Evolutionary conservation across 1,284 basidiomycete species (phyloP).

Genomic region (Ustilago shanxiensis): DNA sequence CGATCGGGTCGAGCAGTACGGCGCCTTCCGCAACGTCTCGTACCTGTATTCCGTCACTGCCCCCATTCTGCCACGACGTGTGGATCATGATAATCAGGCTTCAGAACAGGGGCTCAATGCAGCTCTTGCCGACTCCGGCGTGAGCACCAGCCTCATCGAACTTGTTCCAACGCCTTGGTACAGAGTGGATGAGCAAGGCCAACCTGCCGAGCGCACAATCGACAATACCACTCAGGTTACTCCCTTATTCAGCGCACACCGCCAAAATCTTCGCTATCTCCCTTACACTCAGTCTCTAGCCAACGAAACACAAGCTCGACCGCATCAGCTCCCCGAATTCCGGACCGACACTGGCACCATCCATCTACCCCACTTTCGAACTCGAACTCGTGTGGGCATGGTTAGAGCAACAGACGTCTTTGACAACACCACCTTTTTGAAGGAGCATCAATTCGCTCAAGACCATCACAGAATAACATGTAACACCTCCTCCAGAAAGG

Average conservation of each 20-base stretch:
- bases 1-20: not conserved
- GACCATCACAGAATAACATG: not conserved
- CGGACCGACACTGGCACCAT: constrained; percentile 3
- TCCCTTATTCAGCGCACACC: constrained; percentile 12
- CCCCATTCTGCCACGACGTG: constrained; percentile 12
- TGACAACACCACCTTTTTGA: not conserved
- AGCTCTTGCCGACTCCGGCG: constrained; percentile 12
- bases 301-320: not conserved
- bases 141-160: constrained; percentile 13
- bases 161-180: constrained; percentile 24
- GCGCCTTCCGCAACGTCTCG: constrained; percentile 14
- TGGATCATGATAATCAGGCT: not conserved
- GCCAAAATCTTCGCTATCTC: constrained; percentile 14
- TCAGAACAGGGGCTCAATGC: constrained; percentile 8
- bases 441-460: not conserved
- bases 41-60: not conserved
- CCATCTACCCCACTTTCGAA: constrained; percentile 21
- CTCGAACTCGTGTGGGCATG: constrained; percentile 17
- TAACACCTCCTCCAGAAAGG: not conserved
- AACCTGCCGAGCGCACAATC: not conserved
- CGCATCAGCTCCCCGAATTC: constrained; percentile 8
- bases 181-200: not conserved
- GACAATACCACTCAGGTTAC: not conserved
- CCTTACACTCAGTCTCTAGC: not conserved
- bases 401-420: constrained; percentile 18